Percentiles rank a stretch among this genome's conserved stretches.
Conservation (phyloP, 371 early-diverging fungal genomes). For the Mortierella sp. region DNA sequence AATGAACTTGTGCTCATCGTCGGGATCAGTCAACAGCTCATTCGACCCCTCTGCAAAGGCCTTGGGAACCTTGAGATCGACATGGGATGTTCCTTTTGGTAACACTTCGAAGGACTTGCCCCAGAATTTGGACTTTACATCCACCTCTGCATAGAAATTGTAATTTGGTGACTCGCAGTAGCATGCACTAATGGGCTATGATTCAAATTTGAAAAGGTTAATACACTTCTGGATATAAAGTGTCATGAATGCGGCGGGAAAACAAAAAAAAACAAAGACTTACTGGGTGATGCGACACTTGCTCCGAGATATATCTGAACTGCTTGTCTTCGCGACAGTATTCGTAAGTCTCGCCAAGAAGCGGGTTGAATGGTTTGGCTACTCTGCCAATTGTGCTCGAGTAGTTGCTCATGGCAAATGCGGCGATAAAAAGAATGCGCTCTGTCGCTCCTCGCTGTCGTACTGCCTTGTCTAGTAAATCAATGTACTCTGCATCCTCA, state of each 20-base stretch:
- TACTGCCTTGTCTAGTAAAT: conserved; percentile 79
- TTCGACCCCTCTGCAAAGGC: conserved; percentile 56
- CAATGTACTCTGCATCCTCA: conserved; percentile 87
- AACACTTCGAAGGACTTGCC: conserved; percentile 84
- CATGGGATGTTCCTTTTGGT: conserved; percentile 84
- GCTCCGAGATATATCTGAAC: conserved; percentile 86
- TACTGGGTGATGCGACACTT: conserved; percentile 89
- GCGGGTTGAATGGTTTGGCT: conserved; percentile 91
- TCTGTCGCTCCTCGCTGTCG: conserved; percentile 68
- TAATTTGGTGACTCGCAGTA: conserved; percentile 85
- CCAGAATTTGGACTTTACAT: conserved; percentile 84
- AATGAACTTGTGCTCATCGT: conserved; percentile 57
- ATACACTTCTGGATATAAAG: not conserved
- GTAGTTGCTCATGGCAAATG: conserved; percentile 88
- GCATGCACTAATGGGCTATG: conserved; percentile 84
- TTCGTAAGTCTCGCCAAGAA: conserved; percentile 91
- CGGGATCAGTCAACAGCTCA: conserved; percentile 29
- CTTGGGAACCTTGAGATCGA: conserved; percentile 73
- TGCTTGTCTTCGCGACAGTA: conserved; percentile 81
- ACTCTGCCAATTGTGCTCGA: conserved; percentile 81
- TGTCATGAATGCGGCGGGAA: too few species aligned
- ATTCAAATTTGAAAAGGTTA: not conserved
- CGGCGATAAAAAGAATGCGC: conserved; percentile 82
- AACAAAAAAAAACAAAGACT: conserved; percentile 12
- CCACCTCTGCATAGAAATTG: conserved; percentile 82